phyloP scores from a whole-genome alignment of 768 basidiomycete species.

The Boletus patriciae region DNA sequence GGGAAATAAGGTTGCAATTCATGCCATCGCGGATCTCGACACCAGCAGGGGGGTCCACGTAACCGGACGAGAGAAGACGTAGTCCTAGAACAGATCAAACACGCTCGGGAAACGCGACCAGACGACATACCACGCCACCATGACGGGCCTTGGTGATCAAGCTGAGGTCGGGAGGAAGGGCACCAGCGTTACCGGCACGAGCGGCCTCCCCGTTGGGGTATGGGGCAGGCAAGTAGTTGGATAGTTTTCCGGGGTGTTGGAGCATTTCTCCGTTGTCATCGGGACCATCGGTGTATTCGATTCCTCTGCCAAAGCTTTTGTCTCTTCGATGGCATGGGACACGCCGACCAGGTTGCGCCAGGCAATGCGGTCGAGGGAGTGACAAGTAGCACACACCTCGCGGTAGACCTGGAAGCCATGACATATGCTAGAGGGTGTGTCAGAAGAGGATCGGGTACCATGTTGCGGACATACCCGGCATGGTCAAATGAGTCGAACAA shows the following conservation, averaged over 20 bases:
- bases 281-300: slow-evolving; percentile 96
- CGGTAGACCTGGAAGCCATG: slow-evolving; percentile 97
- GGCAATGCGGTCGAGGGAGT: slow-evolving; percentile 98
- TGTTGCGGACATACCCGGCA: slow-evolving; percentile 65
- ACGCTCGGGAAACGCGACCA: background rate
- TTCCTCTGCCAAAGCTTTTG: slow-evolving; percentile 91
- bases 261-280: slow-evolving; percentile 97
- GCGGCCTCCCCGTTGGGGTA: slow-evolving; percentile 99
- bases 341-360: slow-evolving; percentile 99
- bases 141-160: slow-evolving; percentile 98
- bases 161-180: slow-evolving; percentile 94
- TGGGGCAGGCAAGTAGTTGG: slow-evolving; percentile 93
- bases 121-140: slow-evolving; percentile 79
- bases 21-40: slow-evolving; percentile 94
- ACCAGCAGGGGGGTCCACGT: slow-evolving; percentile 93
- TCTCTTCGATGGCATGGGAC: slow-evolving; percentile 91
- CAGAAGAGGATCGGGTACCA: slow-evolving; percentile 9
- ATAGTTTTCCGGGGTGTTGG: slow-evolving; percentile 95
- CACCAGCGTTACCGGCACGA: slow-evolving; percentile 89
- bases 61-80: slow-evolving; percentile 97
- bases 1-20: slow-evolving; percentile 99
- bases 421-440: slow-evolving; percentile 65
- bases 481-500: slow-evolving; percentile 92
- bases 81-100: slow-evolving; percentile 60
- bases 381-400: slow-evolving; percentile 98